Base-by-base conservation (phyloP, 108 stramenopile genomes). In the Fragilaria crotonensis region DNA sequence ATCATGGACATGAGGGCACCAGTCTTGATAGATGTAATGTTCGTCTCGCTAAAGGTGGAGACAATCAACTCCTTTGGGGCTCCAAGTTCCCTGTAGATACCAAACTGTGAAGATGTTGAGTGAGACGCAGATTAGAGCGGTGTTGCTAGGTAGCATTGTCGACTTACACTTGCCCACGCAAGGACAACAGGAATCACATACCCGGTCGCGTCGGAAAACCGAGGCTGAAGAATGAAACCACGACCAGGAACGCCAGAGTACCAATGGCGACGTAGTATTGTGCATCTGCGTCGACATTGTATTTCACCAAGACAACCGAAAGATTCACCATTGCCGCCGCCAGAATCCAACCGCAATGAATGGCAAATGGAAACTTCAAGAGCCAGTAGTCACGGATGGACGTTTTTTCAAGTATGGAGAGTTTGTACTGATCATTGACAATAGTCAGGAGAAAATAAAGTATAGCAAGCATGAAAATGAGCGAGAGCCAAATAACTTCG, bases 291-390 rank as follows among this genome's bases (percentile, higher is more conserved):
- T 76, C 45, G 19, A 51, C 62, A 0, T 59, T 60, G 29, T 57
- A 41, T 0, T 72, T 57, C 33, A 88, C 82, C 29, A 79, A 68
- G 5, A 82, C 60, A 14, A 90, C 85, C 61, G 81, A 85, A 11
- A 81, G 57, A 74, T 93, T 93, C 14, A 93, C 66, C 18, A 73
- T 55, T 7, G 80, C 66, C 17, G 91, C 91, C 0, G 91, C 91
- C 46, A 78, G 73, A 48, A 93, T 89, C 91, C 91, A 93, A 7
- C 82, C 87, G 22, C 48, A 55, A 62, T 93, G 91, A 30, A 89
- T 68, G n/a, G 71, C 57, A 65, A 93, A 89, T 3, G 87, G 87
- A 61, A 93, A 87, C 45, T 83, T 67, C 30, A 84, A 57, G 0
- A 83, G n/a, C 78, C 79, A 89, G 59, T 75, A 83, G 50, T 76